Evolutionary conservation across 2,329 filamentous ascomycete species (phyloP), one percentile per base, ranked within the genome.

Genomic region (Fusarium sulawesiense): DNA sequence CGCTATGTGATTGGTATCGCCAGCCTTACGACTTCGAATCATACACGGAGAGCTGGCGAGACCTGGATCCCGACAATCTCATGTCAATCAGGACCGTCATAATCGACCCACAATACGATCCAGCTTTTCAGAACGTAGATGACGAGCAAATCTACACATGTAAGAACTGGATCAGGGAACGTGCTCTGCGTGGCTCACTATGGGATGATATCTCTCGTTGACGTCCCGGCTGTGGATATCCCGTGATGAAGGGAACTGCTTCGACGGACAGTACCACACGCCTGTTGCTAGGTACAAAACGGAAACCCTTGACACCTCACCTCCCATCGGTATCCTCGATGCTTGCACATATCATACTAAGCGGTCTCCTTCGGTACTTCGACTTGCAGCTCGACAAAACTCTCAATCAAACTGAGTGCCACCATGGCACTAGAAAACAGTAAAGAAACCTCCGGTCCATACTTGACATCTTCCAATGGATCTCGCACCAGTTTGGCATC

Each of bases 131-230:
- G 29, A 18, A 9, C 6, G 37, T 25, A 34, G n/a, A 11, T 10
- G 8, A 40, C 3, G 5, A 14, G 11, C 54, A 44, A 4, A 37
- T 30, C 5, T 23, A 42, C 4, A 11, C 49, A 11, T 56, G 50
- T 2, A 53, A 66, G 27, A 7, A 23, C n/a, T 73, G 66, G 63
- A 21, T 71, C 12, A 62, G 44, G 16, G 7, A 51, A 3, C 56
- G 42, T 25, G 50, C 62, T 13, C 34, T 72, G 18, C 6, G 13
- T 2, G 62, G 57, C 16, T 58, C 44, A 3, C 14, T 73, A 0
- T 73, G 71, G 71, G 32, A 25, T 1, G 59, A 62, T 4, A 34
- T 50, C 6, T 30, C 2, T 37, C 34, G 11, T 37, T 37, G 34
- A 37, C 18, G 34, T n/a, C 18, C 6, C 34, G 18, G 18, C 9